Base-by-base conservation (phyloP, 2,329 filamentous ascomycete genomes). In the Trichoderma hamatum region DNA sequence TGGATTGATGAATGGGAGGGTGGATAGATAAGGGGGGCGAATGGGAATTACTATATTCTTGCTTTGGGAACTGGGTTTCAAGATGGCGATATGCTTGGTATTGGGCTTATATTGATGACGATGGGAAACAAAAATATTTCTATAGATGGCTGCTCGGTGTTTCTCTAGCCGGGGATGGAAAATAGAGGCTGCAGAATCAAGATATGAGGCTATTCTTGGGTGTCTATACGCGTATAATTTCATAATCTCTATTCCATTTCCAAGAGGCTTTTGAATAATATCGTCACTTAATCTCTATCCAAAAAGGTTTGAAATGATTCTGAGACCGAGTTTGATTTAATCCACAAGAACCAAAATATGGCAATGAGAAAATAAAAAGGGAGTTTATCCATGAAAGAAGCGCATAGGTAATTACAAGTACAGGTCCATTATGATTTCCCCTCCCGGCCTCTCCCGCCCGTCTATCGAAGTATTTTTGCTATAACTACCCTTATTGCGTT, bases 381-480 rank as follows among this genome's bases (percentile, higher is more conserved):
- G 74, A 75, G 74, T 79, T 74, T 77, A 77, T 79, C 79, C 78
- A 79, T 75, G 75, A 75, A 75, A 75, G 76, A 76, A 77, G 77
- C 75, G 75, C 72, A 75, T 74, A 79, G 54, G 79, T 82, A 30
- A 55, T 64, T 64, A 82, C 77, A 80, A 82, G 76, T 82, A 82
- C 80, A 80, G 74, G 75, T 76, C 74, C 78, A 71, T 73, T 75
- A 76, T 71, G 39, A 43, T 67, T 59, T 36, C 73, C 76, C 73
- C 72, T 74, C 72, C 1, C 39, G 16, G 16, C 39, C 16, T 43
- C 39, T n/a, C 6, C 39, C 74, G 70, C 72, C 77, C 75, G 74
- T 81, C 79, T 80, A 80, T 80, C 72, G 73, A 76, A 43, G 19
- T 43, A 72, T 73, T 72, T 73, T 73, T 73, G 30, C 65, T 36